Evolutionary conservation across 345 rosid species (phyloP), one percentile per base, ranked within the genome.

Genomic region (Ricinus communis): DNA sequence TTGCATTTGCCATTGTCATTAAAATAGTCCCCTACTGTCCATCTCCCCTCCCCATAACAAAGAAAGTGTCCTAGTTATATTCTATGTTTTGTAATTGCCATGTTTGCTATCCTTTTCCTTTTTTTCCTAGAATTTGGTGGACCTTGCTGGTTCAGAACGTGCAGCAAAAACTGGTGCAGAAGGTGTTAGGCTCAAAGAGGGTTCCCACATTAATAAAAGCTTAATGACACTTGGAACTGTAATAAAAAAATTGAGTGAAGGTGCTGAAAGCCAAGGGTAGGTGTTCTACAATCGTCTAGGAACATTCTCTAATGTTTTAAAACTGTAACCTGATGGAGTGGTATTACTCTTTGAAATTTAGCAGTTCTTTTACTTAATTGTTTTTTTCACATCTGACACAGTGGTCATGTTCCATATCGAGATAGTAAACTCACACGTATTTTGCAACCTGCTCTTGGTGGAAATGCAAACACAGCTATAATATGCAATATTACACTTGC

Each of bases 131-230:
- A 94, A 94, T 79, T 82, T 94, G 83, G 98, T 94, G 58, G 98
- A 94, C 78, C 90, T 94, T 73, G 98, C 98, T 80, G 98, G 98
- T 77, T 94, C 98, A 64, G 98, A 94, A 77, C 91, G 98, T 58
- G 98, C 98, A 43, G 90, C 96, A 69, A 94, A 94, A 87, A 94
- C 98, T 27, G 98, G 98, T 47, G 98, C 98, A 49, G 98, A 94
- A 78, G 98, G 98, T 76, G 93, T 91, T 74, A 83, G 98, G 50
- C 87, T 91, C 33, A 91, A 90, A 79, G 98, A 94, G 82, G 98
- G 98, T 33, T 91, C 98, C 54, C 95, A 91, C 77, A 94, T 91
- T 62, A 94, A 91, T 75, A 90, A 90, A 87, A 94, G 98, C 74
- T 70, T 91, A 80, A 94, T 94, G 98, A 94, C 89, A 53, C 85